phyloP scores from a whole-genome alignment of 345 rosid species.

The Gossypium raimondii region DNA sequence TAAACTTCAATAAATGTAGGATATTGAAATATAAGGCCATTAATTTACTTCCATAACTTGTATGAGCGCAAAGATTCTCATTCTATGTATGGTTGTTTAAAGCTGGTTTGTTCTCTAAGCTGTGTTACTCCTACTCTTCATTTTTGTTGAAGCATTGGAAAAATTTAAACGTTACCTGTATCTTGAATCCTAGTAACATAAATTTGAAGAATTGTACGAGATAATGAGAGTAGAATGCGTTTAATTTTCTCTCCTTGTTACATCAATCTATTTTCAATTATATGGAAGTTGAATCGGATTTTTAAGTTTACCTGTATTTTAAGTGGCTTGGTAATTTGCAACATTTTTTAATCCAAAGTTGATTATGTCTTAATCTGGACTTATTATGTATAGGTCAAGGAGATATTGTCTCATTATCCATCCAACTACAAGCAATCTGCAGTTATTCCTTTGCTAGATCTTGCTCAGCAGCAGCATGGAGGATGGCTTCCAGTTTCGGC shows the following conservation, averaged over 20 bases:
- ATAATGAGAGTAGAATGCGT: background rate
- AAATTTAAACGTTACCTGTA: too few species aligned
- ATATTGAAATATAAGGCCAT: background rate
- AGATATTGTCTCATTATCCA: slow-evolving; percentile 92
- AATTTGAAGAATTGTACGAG: background rate
- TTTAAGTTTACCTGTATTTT: background rate
- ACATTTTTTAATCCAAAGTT: background rate
- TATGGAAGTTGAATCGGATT: background rate
- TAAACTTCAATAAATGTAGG: background rate
- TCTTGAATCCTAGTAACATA: background rate
- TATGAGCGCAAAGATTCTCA: background rate
- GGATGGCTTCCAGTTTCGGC: slow-evolving; percentile 99
- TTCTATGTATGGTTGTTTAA: background rate
- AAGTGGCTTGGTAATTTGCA: background rate
- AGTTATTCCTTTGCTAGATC: slow-evolving; percentile 94
- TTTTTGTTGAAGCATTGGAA: background rate
- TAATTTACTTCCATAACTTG: background rate
- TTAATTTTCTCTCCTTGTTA: background rate
- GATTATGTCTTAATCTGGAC: background rate
- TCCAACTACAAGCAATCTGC: slow-evolving; percentile 99
- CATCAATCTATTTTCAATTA: background rate
- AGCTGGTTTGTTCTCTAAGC: background rate
- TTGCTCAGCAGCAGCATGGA: slow-evolving; percentile 99
- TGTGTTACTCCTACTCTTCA: background rate
- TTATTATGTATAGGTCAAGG: slow-evolving; percentile 54